Evolutionary conservation across 805 yeast genomes (phyloP).

Genomic region (Debaryomyces hansenii): DNA sequence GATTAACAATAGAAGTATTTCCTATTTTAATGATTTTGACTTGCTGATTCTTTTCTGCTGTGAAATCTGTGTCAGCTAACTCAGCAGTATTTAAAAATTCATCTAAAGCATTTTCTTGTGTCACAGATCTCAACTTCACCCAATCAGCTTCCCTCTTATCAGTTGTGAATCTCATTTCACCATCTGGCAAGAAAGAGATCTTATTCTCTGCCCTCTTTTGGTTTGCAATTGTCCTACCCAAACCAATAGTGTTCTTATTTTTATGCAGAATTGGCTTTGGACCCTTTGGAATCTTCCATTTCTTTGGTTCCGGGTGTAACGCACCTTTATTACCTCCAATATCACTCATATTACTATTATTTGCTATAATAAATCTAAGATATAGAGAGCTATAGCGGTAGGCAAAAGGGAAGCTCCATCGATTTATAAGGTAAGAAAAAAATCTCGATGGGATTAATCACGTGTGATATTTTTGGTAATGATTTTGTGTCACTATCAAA

Average conservation of each 20-base stretch:
- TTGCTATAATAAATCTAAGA: not conserved
- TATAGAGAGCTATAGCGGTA: not conserved
- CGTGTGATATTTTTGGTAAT: not conserved
- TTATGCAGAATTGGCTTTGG: constrained; percentile 87
- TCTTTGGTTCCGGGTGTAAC: constrained; percentile 53
- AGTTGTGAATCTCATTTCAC: constrained; percentile 86
- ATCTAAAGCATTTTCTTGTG: constrained; percentile 91
- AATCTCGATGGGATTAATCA: not conserved
- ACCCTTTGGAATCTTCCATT: constrained; percentile 88
- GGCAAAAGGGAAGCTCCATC: not conserved
- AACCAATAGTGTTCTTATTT: constrained; percentile 79
- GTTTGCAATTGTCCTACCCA: constrained; percentile 81
- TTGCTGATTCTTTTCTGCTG: constrained; percentile 83
- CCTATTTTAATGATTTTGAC: constrained; percentile 83
- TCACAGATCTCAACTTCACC: constrained; percentile 90
- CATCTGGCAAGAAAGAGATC: constrained; percentile 75
- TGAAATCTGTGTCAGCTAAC: constrained; percentile 92
- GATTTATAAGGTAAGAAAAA: not conserved
- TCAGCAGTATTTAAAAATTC: constrained; percentile 95
- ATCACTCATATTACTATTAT: constrained; percentile 15
- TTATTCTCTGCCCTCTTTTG: constrained; percentile 69
- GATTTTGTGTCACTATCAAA: too few species aligned
- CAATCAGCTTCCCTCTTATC: constrained; percentile 81
- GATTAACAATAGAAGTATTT: constrained; percentile 40
- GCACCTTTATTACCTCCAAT: constrained; percentile 34